Evolutionary conservation across 2,329 filamentous ascomycete genomes (phyloP).

Genomic region (Monilinia fructigena): DNA sequence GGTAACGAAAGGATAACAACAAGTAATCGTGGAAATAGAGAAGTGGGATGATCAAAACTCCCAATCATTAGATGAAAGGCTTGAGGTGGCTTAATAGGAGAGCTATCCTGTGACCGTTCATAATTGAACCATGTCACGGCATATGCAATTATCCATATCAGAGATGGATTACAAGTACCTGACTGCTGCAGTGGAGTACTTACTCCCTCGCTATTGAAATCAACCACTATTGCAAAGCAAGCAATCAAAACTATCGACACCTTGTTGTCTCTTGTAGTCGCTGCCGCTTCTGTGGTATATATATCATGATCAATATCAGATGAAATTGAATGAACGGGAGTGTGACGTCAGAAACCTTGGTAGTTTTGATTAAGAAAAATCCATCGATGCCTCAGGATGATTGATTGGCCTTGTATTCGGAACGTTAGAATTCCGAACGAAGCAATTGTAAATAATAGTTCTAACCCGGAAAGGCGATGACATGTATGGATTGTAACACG

Average conservation of each 20-base stretch:
- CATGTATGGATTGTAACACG: not conserved
- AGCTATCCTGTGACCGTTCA: not conserved
- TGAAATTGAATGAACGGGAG: not conserved
- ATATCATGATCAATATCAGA: not conserved
- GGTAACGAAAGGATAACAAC: not conserved
- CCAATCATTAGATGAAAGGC: not conserved
- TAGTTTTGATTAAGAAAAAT: not conserved
- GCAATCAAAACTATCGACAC: not conserved
- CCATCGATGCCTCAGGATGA: not conserved
- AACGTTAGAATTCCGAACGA: not conserved
- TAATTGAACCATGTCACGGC: slow-evolving; percentile 4
- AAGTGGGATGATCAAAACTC: not conserved
- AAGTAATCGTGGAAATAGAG: not conserved
- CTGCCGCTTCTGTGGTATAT: not conserved
- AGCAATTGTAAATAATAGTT: not conserved
- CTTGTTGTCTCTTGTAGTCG: not conserved
- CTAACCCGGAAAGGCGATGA: too few relatives aligned
- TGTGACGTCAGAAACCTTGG: not conserved
- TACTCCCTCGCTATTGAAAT: not conserved
- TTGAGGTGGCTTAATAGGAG: not conserved
- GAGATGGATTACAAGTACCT: not conserved
- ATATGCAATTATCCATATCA: slow-evolving; percentile 13
- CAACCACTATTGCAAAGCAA: not conserved
- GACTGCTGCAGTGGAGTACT: not conserved
- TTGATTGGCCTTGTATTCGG: not conserved